Evolutionary conservation across 768 basidiomycete genomes (phyloP).

Genomic region (Lenzites betulinus): DNA sequence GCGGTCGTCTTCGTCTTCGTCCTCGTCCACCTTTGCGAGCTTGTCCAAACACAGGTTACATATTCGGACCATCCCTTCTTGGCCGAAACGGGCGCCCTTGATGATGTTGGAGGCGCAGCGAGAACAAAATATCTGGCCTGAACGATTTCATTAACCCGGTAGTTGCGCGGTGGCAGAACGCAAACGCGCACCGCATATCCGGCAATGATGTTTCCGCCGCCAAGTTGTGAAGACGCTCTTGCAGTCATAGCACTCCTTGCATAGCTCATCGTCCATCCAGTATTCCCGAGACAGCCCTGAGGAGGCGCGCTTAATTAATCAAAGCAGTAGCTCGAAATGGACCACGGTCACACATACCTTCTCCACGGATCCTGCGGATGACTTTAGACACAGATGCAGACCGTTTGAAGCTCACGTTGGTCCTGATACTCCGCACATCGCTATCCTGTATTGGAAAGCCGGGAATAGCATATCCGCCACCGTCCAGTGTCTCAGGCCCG

Average conservation of each 20-base stretch:
- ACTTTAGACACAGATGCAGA: constrained; percentile 89
- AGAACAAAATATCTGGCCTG: constrained; percentile 97
- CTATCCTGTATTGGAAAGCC: constrained; percentile 87
- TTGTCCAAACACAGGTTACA: constrained; percentile 96
- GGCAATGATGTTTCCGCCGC: constrained; percentile 96
- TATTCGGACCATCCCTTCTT: constrained; percentile 92
- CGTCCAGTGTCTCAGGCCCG: constrained; percentile 57
- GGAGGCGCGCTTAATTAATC: constrained; percentile 12
- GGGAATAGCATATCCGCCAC: constrained; percentile 74
- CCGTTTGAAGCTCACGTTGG: constrained; percentile 64
- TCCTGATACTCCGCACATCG: constrained; percentile 85
- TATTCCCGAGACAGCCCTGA: constrained; percentile 89
- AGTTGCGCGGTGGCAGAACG: not conserved
- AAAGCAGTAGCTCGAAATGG: not conserved
- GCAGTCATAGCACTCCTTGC: constrained; percentile 95
- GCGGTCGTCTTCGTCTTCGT: constrained; percentile 82
- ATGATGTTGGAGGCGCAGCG: constrained; percentile 97
- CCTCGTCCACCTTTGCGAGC: constrained; percentile 82
- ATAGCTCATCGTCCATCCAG: constrained; percentile 98
- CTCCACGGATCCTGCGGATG: constrained; percentile 86
- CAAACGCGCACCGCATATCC: constrained; percentile 78
- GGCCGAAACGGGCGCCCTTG: constrained; percentile 89
- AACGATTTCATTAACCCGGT: not conserved
- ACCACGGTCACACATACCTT: constrained; percentile 52
- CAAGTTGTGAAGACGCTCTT: constrained; percentile 93